Percentiles rank a stretch among this genome's conserved stretches.
phyloP scores from a whole-genome alignment of 2,329 filamentous ascomycete genomes.

The Penicillium glabrum region DNA sequence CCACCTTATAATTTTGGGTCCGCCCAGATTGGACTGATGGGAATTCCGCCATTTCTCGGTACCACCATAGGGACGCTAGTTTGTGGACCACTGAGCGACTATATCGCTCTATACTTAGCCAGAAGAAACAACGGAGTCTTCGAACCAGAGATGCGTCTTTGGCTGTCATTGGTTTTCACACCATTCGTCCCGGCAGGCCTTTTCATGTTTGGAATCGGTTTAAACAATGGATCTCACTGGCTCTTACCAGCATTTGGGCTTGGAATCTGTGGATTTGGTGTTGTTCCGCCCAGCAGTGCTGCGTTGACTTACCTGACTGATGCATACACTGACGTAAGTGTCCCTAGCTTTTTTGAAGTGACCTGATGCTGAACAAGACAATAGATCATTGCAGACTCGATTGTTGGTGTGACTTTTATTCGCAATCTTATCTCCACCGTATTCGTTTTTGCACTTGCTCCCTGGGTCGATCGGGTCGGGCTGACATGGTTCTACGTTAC shows the following conservation, averaged over 20 bases:
- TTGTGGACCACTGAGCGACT: conserved; percentile 38
- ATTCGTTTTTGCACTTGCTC: conserved; percentile 48
- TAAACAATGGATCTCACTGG: conserved; percentile 27
- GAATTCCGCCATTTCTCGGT: conserved; percentile 43
- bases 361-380: not conserved
- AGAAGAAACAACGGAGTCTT: conserved; percentile 41
- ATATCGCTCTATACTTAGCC: conserved; percentile 35
- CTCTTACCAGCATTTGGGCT: conserved; percentile 19
- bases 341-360: not conserved
- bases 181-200: conserved; percentile 35
- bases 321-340: conserved; percentile 30
- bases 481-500: conserved; percentile 44
- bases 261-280: conserved; percentile 20
- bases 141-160: conserved; percentile 49
- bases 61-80: conserved; percentile 34
- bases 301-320: conserved; percentile 32
- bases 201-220: conserved; percentile 42
- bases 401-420: conserved; percentile 48
- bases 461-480: conserved; percentile 40
- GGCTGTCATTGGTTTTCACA: conserved; percentile 25
- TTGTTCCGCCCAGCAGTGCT: conserved; percentile 24
- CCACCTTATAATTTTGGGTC: conserved; percentile 45
- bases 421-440: conserved; percentile 47
- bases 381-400: conserved; percentile 49
- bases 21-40: conserved; percentile 41